These are phyloP conservation scores for Phytophthora sp. DNA, from an alignment of 352 stramenopile genomes.

Conservation along the genomic window DNA sequence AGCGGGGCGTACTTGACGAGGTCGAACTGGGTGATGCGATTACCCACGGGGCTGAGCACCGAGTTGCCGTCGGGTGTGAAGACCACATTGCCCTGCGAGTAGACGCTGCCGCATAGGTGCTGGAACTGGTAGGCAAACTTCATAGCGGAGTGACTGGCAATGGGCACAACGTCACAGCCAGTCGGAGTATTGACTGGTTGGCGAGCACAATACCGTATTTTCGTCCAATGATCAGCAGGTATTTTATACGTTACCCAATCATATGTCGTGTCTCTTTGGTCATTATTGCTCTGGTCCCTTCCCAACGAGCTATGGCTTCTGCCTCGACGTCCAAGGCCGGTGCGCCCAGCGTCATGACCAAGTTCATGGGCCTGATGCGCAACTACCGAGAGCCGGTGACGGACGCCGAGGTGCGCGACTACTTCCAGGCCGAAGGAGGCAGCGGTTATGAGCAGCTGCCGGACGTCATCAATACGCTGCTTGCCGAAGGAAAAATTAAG, in stretches of 20 bases:
- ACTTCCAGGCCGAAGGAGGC: constrained; percentile 65
- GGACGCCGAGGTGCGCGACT: constrained; percentile 80
- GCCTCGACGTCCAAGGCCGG: constrained; percentile 30
- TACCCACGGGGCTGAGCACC: constrained; percentile 92
- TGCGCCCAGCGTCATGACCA: constrained; percentile 52
- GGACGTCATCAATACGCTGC: constrained; percentile 82
- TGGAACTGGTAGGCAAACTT: constrained; percentile 94
- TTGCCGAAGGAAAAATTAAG: constrained; percentile 89
- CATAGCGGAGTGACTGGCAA: constrained; percentile 44
- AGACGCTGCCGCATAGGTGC: constrained; percentile 93
- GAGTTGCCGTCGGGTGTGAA: constrained; percentile 94
- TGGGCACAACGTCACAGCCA: constrained; percentile 2
- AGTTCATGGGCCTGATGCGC: constrained; percentile 79
- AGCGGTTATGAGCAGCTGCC: constrained; percentile 87
- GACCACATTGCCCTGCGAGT: constrained; percentile 93
- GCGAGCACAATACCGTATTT: constrained; percentile 33
- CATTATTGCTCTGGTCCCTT: constrained; percentile 31
- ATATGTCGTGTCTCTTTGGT: constrained; percentile 2
- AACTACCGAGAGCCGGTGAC: constrained; percentile 85
- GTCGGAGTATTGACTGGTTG: constrained; percentile 46
- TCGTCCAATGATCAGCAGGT: constrained; percentile 31
- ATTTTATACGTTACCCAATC: constrained; percentile 44
- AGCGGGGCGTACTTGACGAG: constrained; percentile 85
- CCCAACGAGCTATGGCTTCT: constrained; percentile 32
- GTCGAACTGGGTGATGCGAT: constrained; percentile 95